Conservation (phyloP, 2,329 filamentous ascomycete species). For the Elsinoe australis region DNA sequence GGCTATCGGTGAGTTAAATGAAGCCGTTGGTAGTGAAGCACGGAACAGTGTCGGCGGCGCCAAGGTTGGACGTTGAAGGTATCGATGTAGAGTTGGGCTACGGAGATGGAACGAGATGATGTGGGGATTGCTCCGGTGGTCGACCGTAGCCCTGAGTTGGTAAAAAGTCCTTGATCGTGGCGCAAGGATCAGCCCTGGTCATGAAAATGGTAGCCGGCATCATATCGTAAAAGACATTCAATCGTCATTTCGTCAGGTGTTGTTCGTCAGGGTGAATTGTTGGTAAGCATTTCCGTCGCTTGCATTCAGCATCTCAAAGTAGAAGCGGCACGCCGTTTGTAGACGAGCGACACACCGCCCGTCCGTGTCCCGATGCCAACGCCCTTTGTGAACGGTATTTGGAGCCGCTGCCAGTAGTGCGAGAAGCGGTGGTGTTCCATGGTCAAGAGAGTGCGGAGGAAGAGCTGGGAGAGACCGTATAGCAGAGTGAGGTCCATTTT, state of each 20-base stretch:
- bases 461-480: constrained; percentile 15
- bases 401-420: not conserved
- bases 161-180: no score
- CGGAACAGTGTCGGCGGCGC: not conserved
- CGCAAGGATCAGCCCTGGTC: no score
- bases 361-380: not conserved
- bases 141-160: no score
- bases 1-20: no score
- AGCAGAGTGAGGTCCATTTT: constrained; percentile 5
- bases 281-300: no score
- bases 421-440: constrained; percentile 7
- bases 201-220: no score
- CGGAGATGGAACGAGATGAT: no score
- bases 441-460: constrained; percentile 14
- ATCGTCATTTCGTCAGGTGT: no score
- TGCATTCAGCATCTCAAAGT: constrained; percentile 1
- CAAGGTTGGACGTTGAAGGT: not conserved
- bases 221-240: no score
- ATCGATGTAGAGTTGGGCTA: no score
- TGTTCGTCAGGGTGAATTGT: no score
- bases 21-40: not conserved
- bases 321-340: constrained; percentile 9
- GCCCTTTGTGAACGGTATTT: constrained; percentile 11
- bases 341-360: constrained; percentile 1
- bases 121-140: no score